phyloP scores from a whole-genome alignment of 164 flowering plant genomes.

The Vitis rotundifolia region DNA sequence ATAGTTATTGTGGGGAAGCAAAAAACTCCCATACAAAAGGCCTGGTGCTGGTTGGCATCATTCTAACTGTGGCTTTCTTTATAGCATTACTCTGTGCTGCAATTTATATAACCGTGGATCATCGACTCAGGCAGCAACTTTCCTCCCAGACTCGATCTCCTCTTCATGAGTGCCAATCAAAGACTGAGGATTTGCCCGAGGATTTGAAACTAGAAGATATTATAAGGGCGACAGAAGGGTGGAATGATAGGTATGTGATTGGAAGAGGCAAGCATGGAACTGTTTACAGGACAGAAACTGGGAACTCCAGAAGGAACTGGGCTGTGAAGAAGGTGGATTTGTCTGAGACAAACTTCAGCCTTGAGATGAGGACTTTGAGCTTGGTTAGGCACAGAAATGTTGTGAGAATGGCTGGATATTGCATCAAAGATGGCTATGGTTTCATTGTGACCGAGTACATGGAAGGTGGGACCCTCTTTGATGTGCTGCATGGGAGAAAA shows the following conservation, averaged over 20 bases:
- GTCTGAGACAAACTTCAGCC: slow-evolving; percentile 20
- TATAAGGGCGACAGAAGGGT: slow-evolving; percentile 32
- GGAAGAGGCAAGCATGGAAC: slow-evolving; percentile 36
- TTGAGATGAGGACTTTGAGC: slow-evolving; percentile 25
- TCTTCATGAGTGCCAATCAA: slow-evolving; percentile 17
- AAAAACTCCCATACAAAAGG: background rate
- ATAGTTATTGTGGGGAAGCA: slow-evolving; percentile 2
- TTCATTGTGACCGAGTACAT: slow-evolving; percentile 29
- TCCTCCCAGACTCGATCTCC: background rate
- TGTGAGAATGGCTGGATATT: slow-evolving; percentile 28
- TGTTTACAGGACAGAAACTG: slow-evolving; percentile 24
- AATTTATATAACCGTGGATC: slow-evolving; percentile 3
- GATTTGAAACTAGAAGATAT: slow-evolving; percentile 35
- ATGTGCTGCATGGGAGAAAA: slow-evolving; percentile 19
- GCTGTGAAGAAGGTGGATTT: slow-evolving; percentile 33
- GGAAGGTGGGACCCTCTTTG: slow-evolving; percentile 29
- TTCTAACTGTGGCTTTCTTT: background rate
- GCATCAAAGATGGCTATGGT: slow-evolving; percentile 30
- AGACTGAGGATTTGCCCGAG: slow-evolving; percentile 26
- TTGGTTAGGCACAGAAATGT: slow-evolving; percentile 31
- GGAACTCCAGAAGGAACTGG: slow-evolving; percentile 23
- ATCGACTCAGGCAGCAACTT: background rate
- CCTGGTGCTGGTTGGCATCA: slow-evolving; percentile 4
- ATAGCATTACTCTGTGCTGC: slow-evolving; percentile 13
- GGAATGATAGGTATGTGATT: slow-evolving; percentile 26